These are phyloP conservation scores for Ganoderma leucocontextum DNA, from an alignment of 1,284 basidiomycete genomes.

Conservation along the genomic window DNA sequence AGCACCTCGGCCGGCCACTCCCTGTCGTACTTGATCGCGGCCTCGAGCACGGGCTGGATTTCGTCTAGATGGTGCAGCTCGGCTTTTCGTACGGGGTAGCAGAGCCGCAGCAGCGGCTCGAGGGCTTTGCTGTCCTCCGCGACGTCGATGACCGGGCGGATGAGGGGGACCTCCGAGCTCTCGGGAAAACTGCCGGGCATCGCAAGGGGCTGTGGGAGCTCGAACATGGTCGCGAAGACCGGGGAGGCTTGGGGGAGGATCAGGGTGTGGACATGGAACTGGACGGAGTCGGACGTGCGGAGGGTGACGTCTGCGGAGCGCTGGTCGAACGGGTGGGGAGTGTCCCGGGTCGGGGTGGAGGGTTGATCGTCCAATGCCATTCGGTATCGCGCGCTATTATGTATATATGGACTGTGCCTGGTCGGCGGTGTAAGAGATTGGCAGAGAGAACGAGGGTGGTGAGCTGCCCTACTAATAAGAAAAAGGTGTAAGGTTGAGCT, in stretches of 20 bases:
- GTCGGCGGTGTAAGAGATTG: background rate
- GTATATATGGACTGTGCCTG: background rate
- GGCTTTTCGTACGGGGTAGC: constrained; percentile 44
- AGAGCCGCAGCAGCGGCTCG: constrained; percentile 47
- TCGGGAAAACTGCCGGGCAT: background rate
- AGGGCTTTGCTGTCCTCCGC: constrained; percentile 45
- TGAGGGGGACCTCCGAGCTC: background rate
- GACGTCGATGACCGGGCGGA: constrained; percentile 36
- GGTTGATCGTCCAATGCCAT: too few relatives aligned
- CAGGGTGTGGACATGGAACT: constrained; percentile 23
- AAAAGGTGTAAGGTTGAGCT: background rate
- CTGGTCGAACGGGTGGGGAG: background rate
- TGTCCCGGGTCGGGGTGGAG: background rate
- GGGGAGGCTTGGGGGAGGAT: constrained; percentile 35
- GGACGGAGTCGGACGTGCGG: constrained; percentile 32
- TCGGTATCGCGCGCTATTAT: background rate
- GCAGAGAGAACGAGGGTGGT: background rate
- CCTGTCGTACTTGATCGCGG: constrained; percentile 34
- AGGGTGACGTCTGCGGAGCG: constrained; percentile 33
- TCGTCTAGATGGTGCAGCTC: background rate
- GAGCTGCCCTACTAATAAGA: background rate
- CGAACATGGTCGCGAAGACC: constrained; percentile 32
- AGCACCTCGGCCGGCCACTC: constrained; percentile 17
- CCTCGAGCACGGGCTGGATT: constrained; percentile 17
- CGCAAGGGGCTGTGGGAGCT: constrained; percentile 23